These are phyloP conservation scores for Lipomyces mesembrius DNA, from an alignment of 805 yeast species.

Conservation along the genomic window DNA sequence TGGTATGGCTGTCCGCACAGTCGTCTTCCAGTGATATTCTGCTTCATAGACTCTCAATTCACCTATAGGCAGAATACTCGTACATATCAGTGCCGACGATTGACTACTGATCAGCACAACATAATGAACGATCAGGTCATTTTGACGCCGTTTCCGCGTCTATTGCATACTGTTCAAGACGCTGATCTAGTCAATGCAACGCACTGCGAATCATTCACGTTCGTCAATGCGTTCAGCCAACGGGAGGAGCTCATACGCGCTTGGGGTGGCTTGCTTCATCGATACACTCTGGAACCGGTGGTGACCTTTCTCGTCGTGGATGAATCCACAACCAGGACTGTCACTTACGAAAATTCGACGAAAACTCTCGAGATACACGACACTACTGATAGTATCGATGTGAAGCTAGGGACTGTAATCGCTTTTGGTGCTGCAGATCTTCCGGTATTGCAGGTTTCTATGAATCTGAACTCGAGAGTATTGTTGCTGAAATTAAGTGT, in stretches of 20 bases:
- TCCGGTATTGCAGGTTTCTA: neutral
- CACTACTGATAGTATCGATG: neutral
- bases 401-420: neutral
- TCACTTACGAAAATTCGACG: neutral
- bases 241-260: slow-evolving; percentile 7
- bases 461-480: neutral
- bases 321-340: slow-evolving; percentile 4
- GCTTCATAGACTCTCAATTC: neutral
- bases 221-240: neutral
- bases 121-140: neutral
- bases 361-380: neutral
- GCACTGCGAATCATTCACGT: neutral
- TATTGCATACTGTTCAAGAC: neutral
- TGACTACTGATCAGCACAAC: neutral
- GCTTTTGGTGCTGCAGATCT: neutral
- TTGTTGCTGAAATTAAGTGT: slow-evolving; percentile 1
- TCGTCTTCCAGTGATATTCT: too few relatives aligned
- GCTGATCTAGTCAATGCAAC: neutral
- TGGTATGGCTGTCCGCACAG: too few relatives aligned
- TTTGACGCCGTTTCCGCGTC: slow-evolving; percentile 7
- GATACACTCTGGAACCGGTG: slow-evolving; percentile 10
- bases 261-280: slow-evolving; percentile 14
- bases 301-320: slow-evolving; percentile 8
- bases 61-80: neutral
- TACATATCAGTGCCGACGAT: neutral